A percentile compares a stretch with the other conserved stretches of the same genome.
Evolutionary conservation across 2,329 filamentous ascomycete genomes (phyloP).

Genomic region (Gyromitra esculenta): DNA sequence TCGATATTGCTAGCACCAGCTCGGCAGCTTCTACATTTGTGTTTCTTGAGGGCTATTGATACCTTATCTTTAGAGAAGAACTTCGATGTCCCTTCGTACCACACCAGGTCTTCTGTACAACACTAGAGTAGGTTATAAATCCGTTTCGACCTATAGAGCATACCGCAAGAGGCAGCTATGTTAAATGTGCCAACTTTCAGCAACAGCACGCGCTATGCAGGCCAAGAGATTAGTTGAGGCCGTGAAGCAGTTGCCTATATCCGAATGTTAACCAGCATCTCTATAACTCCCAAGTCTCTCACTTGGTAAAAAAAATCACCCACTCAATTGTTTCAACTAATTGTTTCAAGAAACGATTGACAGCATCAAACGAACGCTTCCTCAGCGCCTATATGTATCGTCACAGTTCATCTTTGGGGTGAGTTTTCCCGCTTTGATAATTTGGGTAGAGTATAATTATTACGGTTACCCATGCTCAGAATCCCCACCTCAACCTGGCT

Average conservation of each 20-base stretch:
- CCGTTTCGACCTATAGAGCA: not conserved
- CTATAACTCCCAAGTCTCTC: not conserved
- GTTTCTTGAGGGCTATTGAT: not conserved
- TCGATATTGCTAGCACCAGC: not conserved
- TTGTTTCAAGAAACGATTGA: not conserved
- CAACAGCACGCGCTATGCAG: not conserved
- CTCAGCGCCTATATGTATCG: not conserved
- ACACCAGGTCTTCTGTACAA: constrained; percentile 7
- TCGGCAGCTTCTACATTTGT: constrained; percentile 23
- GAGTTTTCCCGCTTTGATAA: not conserved
- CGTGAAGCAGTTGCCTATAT: not conserved
- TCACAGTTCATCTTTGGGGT: not conserved
- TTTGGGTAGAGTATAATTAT: not conserved
- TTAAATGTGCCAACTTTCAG: not conserved
- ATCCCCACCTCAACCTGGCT: not conserved
- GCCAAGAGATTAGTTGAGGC: not conserved
- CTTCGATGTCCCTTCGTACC: not conserved
- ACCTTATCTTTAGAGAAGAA: constrained; percentile 5
- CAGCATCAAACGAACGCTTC: too few species aligned
- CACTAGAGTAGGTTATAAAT: not conserved
- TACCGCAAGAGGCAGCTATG: not conserved
- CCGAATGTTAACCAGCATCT: not conserved
- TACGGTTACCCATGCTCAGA: not conserved
- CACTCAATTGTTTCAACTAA: not conserved
- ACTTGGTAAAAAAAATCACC: not conserved